phyloP scores from a whole-genome alignment of 1,284 basidiomycete genomes.

The Sanghuangporus weigelae region DNA sequence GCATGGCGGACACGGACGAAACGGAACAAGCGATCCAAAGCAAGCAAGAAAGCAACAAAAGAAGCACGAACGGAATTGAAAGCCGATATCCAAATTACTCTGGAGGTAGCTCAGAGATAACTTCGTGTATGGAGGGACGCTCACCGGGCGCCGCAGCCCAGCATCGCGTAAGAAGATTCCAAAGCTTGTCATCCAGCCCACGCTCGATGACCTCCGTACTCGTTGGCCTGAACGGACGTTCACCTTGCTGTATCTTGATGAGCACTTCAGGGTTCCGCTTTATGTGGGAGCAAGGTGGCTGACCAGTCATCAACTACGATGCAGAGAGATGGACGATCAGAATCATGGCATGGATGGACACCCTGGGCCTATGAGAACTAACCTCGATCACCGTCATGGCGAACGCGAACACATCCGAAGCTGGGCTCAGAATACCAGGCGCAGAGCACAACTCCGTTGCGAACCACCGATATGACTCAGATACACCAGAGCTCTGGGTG shows the following conservation, averaged over 20 bases:
- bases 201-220: background rate
- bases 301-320: slow-evolving; percentile 43
- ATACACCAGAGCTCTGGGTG: slow-evolving; percentile 45
- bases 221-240: slow-evolving; percentile 28
- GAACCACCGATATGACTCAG: slow-evolving; percentile 47
- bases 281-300: slow-evolving; percentile 42
- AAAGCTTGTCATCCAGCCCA: slow-evolving; percentile 8
- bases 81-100: too few relatives aligned
- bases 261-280: slow-evolving; percentile 47
- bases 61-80: too few relatives aligned
- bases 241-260: slow-evolving; percentile 35
- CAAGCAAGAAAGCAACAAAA: too few relatives aligned
- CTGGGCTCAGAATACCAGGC: slow-evolving; percentile 39
- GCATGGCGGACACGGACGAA: background rate
- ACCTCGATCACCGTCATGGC: slow-evolving; percentile 55
- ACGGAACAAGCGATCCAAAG: background rate
- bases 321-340: background rate
- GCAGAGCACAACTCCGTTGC: slow-evolving; percentile 52
- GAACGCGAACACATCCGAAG: slow-evolving; percentile 48
- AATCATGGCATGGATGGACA: background rate
- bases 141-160: slow-evolving; percentile 2
- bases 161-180: slow-evolving; percentile 7
- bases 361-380: background rate
- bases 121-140: slow-evolving; percentile 2
- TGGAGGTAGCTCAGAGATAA: background rate